phyloP scores from a whole-genome alignment of 2,329 filamentous ascomycete species.

The Colletotrichum cuscutae region DNA sequence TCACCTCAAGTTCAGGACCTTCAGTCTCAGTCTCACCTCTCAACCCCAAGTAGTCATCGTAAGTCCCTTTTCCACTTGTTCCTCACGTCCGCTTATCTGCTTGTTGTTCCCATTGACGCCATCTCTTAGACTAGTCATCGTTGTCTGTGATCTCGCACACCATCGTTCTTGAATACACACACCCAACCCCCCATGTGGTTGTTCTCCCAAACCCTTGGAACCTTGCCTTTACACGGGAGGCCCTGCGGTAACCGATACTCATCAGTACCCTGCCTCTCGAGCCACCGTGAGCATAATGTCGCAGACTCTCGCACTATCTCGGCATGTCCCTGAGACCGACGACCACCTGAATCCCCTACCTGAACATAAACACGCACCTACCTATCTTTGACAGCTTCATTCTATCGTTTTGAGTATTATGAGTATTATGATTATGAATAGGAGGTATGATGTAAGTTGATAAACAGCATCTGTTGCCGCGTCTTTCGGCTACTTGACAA shows the following conservation, averaged over 20 bases:
- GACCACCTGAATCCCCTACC: background rate
- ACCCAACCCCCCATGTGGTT: background rate
- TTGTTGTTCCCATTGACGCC: background rate
- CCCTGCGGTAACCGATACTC: background rate
- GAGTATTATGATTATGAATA: too few species aligned
- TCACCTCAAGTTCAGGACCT: background rate
- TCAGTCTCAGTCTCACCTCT: background rate
- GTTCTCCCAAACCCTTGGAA: background rate
- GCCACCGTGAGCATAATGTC: conserved; percentile 6
- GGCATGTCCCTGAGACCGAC: conserved; percentile 10
- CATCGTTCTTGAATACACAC: background rate
- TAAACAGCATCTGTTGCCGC: background rate
- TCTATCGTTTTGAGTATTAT: background rate
- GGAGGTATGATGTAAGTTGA: too few species aligned
- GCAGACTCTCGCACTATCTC: conserved; percentile 1
- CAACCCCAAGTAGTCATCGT: background rate
- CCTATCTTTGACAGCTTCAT: background rate
- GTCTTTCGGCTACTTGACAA: background rate
- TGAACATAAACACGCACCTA: background rate
- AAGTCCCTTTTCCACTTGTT: background rate
- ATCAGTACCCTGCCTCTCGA: background rate
- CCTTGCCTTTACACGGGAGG: background rate
- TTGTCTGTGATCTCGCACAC: background rate
- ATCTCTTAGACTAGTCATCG: background rate
- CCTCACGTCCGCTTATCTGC: background rate